Evolutionary conservation across 768 basidiomycete species (phyloP), one percentile per base, ranked within the genome.

Genomic region (Mycena venus): DNA sequence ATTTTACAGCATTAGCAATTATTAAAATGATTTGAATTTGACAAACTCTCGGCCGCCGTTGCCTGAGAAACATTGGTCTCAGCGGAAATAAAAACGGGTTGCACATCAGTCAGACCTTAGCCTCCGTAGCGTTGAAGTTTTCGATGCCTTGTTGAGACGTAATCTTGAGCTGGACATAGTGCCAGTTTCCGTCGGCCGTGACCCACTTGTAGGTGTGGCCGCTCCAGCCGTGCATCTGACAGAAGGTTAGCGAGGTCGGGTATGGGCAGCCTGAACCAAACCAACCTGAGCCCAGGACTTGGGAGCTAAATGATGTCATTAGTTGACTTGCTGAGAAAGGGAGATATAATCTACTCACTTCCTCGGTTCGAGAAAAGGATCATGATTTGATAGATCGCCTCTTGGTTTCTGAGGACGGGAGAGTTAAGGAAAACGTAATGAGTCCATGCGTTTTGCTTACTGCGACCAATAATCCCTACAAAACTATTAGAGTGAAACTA

Each of bases 401-500:
- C 75, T 53, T 76, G 75, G 42, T 76, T 76, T 36, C 75, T 76
- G 32, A 63, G 27, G 55, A 42, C 17, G 11, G 42, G 19, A 11
- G 1, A n/a, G 56, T 69, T 32, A 69, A 32, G 10, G 11, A 27
- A 19, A 29, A n/a, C 19, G 11, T 5, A 32, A 21, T 8, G 44
- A 1, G 9, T 15, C 6, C 9, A 2, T 15, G 23, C 21, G 12
- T 40, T 29, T 10, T 19, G 9, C 75, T 40, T 67, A 76, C 75
- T 76, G 75, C 19, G 75, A 76, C 75, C 75, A 76, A 44, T 76
- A 76, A 32, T 76, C 75, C 75, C 74, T 73, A 23, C 8, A 44
- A 15, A 10, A 25, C 11, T 11, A 17, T 60, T 11, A 31, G 32
- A 58, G 27, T 58, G 23, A 21, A 34, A 4, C 15, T 3, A 60